Evolutionary conservation across 805 yeast species (phyloP).

Genomic region (Pichia phayaonensis): DNA sequence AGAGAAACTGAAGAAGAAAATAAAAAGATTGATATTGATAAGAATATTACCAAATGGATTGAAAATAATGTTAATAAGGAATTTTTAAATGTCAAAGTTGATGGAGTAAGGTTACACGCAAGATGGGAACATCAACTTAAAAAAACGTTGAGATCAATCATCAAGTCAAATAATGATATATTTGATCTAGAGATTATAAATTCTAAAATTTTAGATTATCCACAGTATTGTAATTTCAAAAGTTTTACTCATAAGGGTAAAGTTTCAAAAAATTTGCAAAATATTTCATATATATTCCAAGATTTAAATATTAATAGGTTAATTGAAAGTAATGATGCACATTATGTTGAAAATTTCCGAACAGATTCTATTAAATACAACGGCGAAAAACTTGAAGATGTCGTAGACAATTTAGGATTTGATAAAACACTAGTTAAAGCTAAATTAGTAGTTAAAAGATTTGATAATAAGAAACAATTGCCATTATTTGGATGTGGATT

Average conservation of each 20-base stretch:
- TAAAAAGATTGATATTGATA: not conserved
- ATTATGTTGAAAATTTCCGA: constrained; percentile 4
- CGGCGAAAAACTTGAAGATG: not conserved
- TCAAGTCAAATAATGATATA: not conserved
- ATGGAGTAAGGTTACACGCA: not conserved
- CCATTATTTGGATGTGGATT: constrained; percentile 9
- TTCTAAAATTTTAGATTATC: not conserved
- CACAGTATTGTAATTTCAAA: constrained; percentile 3
- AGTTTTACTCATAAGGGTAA: constrained; percentile 1
- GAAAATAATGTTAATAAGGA: not conserved
- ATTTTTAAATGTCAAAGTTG: not conserved
- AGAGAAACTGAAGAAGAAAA: not conserved
- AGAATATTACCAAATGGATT: constrained; percentile 2
- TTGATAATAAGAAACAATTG: constrained; percentile 6
- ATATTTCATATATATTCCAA: not conserved
- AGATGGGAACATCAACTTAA: constrained; percentile 2
- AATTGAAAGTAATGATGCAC: not conserved
- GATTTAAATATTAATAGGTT: not conserved
- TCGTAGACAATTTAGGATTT: constrained; percentile 4
- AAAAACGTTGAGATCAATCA: not conserved
- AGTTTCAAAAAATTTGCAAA: not conserved
- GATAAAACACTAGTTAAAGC: not conserved
- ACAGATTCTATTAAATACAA: not conserved
- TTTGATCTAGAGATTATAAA: not conserved
- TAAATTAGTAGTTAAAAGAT: not conserved